These are phyloP conservation scores for Populus hybrid DNA, from an alignment of 441 rosid species.

Conservation along the genomic window DNA sequence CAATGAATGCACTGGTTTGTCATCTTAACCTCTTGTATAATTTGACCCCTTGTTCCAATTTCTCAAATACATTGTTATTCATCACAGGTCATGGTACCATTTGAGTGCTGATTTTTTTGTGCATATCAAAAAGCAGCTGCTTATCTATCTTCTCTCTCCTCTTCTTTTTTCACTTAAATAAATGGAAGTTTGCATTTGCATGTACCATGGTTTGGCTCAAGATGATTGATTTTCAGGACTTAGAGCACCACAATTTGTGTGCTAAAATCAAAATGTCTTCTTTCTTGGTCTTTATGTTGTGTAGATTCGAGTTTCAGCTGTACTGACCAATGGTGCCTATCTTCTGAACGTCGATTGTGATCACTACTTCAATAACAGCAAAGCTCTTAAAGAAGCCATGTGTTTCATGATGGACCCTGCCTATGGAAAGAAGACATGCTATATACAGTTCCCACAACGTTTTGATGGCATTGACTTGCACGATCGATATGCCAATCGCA, in stretches of 20 bases:
- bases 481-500: slow-evolving; percentile 98
- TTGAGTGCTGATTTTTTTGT: background rate
- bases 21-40: slow-evolving; percentile 15
- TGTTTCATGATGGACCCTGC: slow-evolving; percentile 98
- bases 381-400: slow-evolving; percentile 98
- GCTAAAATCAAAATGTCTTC: slow-evolving; percentile 5
- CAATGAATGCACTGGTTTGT: slow-evolving; percentile 98
- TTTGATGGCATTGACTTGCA: slow-evolving; percentile 98
- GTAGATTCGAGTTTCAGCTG: slow-evolving; percentile 98
- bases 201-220: background rate
- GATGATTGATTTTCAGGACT: background rate
- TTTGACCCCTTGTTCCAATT: background rate
- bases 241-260: background rate
- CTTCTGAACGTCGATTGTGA: slow-evolving; percentile 97
- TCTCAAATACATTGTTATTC: background rate
- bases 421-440: slow-evolving; percentile 87
- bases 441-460: slow-evolving; percentile 97
- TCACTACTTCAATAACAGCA: slow-evolving; percentile 98
- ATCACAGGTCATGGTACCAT: background rate
- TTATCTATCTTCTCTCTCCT: background rate
- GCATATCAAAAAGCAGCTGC: background rate
- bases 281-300: slow-evolving; percentile 24
- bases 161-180: background rate
- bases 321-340: slow-evolving; percentile 95
- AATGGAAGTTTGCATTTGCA: background rate